These are phyloP conservation scores for Ophiocordyceps camponoti-leonardi DNA, from an alignment of 2,329 filamentous ascomycete species.

Conservation along the genomic window DNA sequence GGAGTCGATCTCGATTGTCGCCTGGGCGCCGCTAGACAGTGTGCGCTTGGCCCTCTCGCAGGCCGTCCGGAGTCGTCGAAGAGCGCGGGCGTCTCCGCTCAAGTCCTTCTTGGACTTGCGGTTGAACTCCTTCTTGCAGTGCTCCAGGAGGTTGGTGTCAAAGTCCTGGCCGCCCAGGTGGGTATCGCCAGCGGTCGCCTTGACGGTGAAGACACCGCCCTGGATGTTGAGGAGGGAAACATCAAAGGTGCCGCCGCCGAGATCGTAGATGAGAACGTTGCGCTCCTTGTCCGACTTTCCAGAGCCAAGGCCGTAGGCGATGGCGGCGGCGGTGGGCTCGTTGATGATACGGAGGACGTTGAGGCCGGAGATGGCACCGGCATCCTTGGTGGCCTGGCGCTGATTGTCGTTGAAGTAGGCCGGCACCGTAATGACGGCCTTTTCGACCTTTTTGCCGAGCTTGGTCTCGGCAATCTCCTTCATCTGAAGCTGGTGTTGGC, in stretches of 20 bases:
- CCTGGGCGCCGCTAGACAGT: conserved; percentile 91
- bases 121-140: conserved; percentile 93
- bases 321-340: conserved; percentile 95
- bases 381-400: conserved; percentile 98
- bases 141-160: conserved; percentile 85
- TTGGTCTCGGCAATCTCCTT: conserved; percentile 98
- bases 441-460: conserved; percentile 96
- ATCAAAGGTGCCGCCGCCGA: conserved; percentile 99
- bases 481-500: conserved; percentile 45
- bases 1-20: conserved; percentile 96
- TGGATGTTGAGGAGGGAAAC: conserved; percentile 97
- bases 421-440: conserved; percentile 96
- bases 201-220: conserved; percentile 98
- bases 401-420: conserved; percentile 99
- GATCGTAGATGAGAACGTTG: conserved; percentile 98
- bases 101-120: conserved; percentile 62
- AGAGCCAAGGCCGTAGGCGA: conserved; percentile 91
- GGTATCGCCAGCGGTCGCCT: conserved; percentile 94
- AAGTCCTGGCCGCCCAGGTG: conserved; percentile 94
- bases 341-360: conserved; percentile 99
- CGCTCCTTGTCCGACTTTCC: conserved; percentile 96
- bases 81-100: conserved; percentile 70
- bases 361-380: conserved; percentile 89
- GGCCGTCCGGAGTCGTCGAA: conserved; percentile 89
- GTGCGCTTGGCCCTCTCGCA: conserved; percentile 99